Evolutionary conservation across 2,329 filamentous ascomycete genomes (phyloP).

Genomic region (Microcyclosporella mali): DNA sequence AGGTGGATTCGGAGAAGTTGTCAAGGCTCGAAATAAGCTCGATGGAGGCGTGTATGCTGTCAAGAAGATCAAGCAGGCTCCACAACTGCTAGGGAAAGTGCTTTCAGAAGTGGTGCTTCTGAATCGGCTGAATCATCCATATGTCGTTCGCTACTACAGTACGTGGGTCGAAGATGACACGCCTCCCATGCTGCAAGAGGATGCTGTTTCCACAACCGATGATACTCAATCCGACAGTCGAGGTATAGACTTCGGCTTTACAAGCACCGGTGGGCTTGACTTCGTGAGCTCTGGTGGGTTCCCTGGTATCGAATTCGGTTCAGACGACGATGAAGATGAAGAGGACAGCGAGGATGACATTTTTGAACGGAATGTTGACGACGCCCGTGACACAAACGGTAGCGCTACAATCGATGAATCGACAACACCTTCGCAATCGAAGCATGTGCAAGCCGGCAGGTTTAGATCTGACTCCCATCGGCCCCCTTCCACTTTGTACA

Average conservation of each 20-base stretch:
- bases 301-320: constrained; percentile 71
- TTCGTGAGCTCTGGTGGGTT: constrained; percentile 85
- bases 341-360: constrained; percentile 8
- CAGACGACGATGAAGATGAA: constrained; percentile 41
- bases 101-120: constrained; percentile 80
- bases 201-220: constrained; percentile 21
- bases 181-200: constrained; percentile 18
- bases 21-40: constrained; percentile 89
- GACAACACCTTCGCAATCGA: constrained; percentile 2
- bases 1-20: constrained; percentile 92
- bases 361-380: constrained; percentile 30
- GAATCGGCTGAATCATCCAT: constrained; percentile 87
- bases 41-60: constrained; percentile 92
- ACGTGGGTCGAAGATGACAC: constrained; percentile 81
- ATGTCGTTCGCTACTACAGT: constrained; percentile 83
- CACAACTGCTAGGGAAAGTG: constrained; percentile 69
- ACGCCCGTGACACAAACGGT: constrained; percentile 35
- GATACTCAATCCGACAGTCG: constrained; percentile 46
- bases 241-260: constrained; percentile 52
- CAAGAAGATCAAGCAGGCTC: constrained; percentile 83
- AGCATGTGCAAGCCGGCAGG: constrained; percentile 29
- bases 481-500: constrained; percentile 75
- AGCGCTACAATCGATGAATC: constrained; percentile 23
- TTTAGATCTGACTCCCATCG: constrained; percentile 45
- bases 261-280: constrained; percentile 74